Evolutionary conservation across 768 basidiomycete species (phyloP).

Genomic region (Suillus subalutaceus): DNA sequence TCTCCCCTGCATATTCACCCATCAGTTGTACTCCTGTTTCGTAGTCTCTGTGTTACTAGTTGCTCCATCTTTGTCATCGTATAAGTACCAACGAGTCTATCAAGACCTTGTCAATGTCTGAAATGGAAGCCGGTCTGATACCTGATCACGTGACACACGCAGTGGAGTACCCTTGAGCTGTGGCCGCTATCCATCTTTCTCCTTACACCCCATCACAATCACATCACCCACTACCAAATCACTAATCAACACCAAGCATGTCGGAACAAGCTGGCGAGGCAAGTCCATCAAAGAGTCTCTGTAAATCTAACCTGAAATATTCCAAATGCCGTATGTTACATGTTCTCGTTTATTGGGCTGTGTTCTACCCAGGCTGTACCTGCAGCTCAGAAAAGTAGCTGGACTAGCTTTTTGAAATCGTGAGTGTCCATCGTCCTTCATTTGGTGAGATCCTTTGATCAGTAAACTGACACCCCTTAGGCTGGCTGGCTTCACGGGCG

Average conservation of each 20-base stretch:
- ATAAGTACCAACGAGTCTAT: constrained; percentile 1
- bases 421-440: constrained; percentile 40
- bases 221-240: constrained; percentile 14
- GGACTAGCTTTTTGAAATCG: constrained; percentile 93
- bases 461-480: constrained; percentile 38
- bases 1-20: not conserved
- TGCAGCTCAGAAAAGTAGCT: constrained; percentile 79
- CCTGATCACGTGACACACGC: not conserved
- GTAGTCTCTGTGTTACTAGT: constrained; percentile 15
- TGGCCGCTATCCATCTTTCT: not conserved
- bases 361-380: constrained; percentile 64
- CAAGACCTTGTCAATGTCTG: not conserved
- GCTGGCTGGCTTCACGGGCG: constrained; percentile 86
- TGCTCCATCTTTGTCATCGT: constrained; percentile 7
- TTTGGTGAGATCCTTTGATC: not conserved
- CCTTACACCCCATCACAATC: constrained; percentile 13
- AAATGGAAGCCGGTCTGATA: not conserved
- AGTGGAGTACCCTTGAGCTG: not conserved
- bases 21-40: constrained; percentile 4
- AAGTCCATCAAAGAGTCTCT: constrained; percentile 27
- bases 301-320: constrained; percentile 26
- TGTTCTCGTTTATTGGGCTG: constrained; percentile 21
- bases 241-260: constrained; percentile 24
- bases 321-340: constrained; percentile 35
- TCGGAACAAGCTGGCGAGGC: constrained; percentile 47